Evolutionary conservation across 1,284 basidiomycete species (phyloP), one percentile per base, ranked within the genome.

Genomic region (Afroboletus lepidellus): DNA sequence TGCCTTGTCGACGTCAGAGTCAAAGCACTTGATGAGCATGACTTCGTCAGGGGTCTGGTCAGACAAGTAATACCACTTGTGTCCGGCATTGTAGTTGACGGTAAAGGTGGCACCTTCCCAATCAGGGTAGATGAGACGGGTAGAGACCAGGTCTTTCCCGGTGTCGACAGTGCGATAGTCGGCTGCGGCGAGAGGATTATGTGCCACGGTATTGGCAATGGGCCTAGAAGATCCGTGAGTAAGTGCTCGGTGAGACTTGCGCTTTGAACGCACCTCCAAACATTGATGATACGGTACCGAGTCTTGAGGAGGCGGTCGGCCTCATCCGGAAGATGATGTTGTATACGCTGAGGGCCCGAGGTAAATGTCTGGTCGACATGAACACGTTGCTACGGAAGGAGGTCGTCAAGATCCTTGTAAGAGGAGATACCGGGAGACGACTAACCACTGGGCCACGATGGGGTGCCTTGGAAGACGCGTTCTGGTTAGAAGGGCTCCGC

Each of bases 211-310:
- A 41, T 77, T 69, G 11, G 61, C 67, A 49, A 82, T 74, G 3
- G 80, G 79, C 30, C 62, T 65, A 25, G 4, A 27, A 29, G 20
- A 42, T 5, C 2, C 3, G 16, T 60, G 29, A 57, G 46, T 12
- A 13, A 7, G 3, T 41, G 18, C 5, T n/a, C 16, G 8, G 2
- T 12, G 23, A 33, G 3, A 32, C 2, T 2, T 27, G 23, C 11
- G 23, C 6, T 1, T 4, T 11, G 11, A 18, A 25, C 59, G 21
- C 11, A 68, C 66, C 66, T 68, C 80, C 79, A 81, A 50, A 80
- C 72, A 61, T 81, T 82, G 71, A 81, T 76, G 55, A 81, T 73
- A 53, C 76, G 77, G 27, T 74, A 73, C 34, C 77, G 76, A 18
- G 68, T 64, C 58, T 74, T 65, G 42, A 75, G 62, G 13, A 73